Percentiles rank a stretch among this genome's conserved stretches.
phyloP scores from a whole-genome alignment of 176 grass and related monocot genomes.

The Oryza meyeriana region DNA sequence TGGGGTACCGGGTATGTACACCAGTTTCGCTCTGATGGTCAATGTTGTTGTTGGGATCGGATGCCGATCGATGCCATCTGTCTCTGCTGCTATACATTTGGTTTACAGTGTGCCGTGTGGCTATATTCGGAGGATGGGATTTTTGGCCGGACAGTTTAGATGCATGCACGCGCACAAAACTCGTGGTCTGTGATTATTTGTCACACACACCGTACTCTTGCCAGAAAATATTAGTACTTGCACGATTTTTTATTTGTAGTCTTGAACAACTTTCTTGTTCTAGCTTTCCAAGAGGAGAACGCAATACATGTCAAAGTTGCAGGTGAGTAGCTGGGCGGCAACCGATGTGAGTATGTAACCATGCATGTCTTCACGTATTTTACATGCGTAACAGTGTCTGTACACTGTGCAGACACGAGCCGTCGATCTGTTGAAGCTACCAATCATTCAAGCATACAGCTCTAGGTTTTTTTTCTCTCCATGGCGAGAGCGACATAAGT shows the following conservation, averaged over 20 bases:
- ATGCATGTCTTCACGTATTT: neutral
- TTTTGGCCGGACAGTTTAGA: neutral
- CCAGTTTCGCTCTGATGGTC: neutral
- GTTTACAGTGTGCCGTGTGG: neutral
- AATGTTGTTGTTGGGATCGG: neutral
- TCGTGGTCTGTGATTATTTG: neutral
- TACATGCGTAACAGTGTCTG: neutral
- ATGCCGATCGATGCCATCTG: neutral
- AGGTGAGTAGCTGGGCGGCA: neutral
- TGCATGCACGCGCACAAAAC: neutral
- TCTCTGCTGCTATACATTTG: neutral
- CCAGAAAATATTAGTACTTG: neutral
- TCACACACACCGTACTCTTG: neutral
- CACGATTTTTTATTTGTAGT: neutral
- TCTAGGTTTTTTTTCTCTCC: neutral
- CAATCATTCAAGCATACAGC: neutral
- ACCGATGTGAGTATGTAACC: no score
- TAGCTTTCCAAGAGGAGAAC: neutral
- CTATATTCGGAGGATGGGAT: neutral
- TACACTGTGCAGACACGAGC: neutral
- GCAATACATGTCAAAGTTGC: neutral
- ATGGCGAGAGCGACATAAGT: constrained; percentile 18
- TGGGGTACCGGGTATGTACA: no score
- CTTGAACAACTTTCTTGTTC: neutral
- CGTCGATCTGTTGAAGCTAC: neutral